A percentile compares a stretch with the other conserved stretches of the same genome.
Conservation (phyloP, 352 stramenopile species). For the Blastocystis sp. region DNA sequence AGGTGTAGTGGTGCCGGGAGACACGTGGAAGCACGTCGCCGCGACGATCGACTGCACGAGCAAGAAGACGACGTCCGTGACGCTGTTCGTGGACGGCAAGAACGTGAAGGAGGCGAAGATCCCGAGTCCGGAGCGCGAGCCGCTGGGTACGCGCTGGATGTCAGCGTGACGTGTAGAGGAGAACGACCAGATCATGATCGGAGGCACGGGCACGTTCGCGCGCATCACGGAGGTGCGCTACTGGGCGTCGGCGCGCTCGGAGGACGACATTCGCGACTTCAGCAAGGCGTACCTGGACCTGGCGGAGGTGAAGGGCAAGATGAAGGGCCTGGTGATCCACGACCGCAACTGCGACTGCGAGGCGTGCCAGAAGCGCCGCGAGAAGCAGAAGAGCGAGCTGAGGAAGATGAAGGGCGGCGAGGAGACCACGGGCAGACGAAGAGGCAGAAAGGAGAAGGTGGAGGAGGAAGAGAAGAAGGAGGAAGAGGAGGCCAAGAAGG, state of each 20-base stretch:
- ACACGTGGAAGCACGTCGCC: constrained; percentile 70
- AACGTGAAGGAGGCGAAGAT: constrained; percentile 67
- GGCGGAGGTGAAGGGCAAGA: constrained; percentile 69
- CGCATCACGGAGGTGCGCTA: constrained; percentile 70
- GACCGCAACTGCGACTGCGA: constrained; percentile 24
- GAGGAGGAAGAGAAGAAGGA: constrained; percentile 4
- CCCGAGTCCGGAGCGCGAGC: constrained; percentile 61
- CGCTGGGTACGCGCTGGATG: constrained; percentile 4
- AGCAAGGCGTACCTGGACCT: constrained; percentile 55
- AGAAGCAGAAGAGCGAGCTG: no score
- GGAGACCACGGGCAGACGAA: neutral
- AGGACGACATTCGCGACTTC: constrained; percentile 70
- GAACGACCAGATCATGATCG: constrained; percentile 74
- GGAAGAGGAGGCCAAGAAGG: neutral
- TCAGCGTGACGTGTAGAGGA: constrained; percentile 16
- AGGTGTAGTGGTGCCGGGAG: constrained; percentile 54
- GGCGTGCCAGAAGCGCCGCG: neutral
- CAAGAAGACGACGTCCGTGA: constrained; percentile 63
- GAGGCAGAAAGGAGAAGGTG: constrained; percentile 29
- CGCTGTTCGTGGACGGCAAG: constrained; percentile 63
- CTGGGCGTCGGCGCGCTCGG: constrained; percentile 59
- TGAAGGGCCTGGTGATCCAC: constrained; percentile 73
- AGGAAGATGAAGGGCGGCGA: neutral
- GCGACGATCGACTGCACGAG: constrained; percentile 34
- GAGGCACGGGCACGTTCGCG: constrained; percentile 37